phyloP scores from a whole-genome alignment of 805 yeast genomes.

The Saccharomycopsis sp. region DNA sequence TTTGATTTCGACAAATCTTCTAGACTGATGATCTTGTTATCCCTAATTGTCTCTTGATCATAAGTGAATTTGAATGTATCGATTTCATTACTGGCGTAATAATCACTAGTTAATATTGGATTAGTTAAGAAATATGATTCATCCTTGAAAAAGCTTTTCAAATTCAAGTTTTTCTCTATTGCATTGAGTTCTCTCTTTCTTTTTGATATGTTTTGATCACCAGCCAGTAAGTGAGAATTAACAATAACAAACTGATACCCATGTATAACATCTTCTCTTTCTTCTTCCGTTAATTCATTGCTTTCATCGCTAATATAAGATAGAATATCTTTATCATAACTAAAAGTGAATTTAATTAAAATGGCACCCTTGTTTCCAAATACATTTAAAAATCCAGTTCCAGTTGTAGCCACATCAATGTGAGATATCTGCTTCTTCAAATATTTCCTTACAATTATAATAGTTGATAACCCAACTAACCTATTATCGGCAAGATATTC shows the following conservation, averaged over 20 bases:
- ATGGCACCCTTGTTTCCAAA: conserved; percentile 64
- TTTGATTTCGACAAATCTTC: conserved; percentile 14
- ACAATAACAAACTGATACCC: conserved; percentile 33
- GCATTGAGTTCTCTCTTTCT: conserved; percentile 40
- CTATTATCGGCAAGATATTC: conserved; percentile 38
- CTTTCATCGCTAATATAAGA: conserved; percentile 14
- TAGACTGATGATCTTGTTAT: conserved; percentile 10
- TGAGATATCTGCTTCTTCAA: conserved; percentile 34
- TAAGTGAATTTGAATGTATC: conserved; percentile 14
- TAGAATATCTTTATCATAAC: conserved; percentile 28
- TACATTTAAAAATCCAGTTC: conserved; percentile 48
- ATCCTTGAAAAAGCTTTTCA: conserved; percentile 23
- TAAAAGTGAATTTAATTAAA: conserved; percentile 36
- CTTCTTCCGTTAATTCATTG: conserved; percentile 18
- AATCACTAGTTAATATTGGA: conserved; percentile 10
- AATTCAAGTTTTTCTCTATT: conserved; percentile 28
- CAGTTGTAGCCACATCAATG: conserved; percentile 37
- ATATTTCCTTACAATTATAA: conserved; percentile 33
- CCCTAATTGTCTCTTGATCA: conserved; percentile 19
- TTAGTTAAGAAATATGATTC: conserved; percentile 13
- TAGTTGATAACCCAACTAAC: conserved; percentile 45
- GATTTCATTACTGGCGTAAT: conserved; percentile 6
- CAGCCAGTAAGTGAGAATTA: conserved; percentile 51
- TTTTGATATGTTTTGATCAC: conserved; percentile 35
- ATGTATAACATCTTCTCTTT: conserved; percentile 26